Conservation (phyloP, 495 filamentous ascomycete genomes). For the Haplographium delicatum region DNA sequence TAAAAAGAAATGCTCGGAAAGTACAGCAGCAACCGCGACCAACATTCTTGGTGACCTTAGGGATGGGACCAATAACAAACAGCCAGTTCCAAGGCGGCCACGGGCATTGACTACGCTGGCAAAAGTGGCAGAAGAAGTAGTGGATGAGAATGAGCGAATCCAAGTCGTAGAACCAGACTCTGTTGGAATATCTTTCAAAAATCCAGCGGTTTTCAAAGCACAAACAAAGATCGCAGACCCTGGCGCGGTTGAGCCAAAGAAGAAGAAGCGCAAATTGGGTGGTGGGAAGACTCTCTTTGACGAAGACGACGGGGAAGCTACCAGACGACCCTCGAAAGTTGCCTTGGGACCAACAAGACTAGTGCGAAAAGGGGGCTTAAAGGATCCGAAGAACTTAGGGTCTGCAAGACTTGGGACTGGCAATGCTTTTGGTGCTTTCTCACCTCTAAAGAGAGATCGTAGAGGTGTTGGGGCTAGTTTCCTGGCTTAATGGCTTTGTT, state of each 20-base stretch:
- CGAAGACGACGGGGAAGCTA: conserved; percentile 60
- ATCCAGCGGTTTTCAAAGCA: neutral
- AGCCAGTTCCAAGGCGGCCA: conserved; percentile 7
- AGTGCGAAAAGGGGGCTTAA: conserved; percentile 28
- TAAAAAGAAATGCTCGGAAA: conserved; percentile 1
- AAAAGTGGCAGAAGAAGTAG: conserved; percentile 21
- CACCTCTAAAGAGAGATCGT: conserved; percentile 76
- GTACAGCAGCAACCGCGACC: neutral
- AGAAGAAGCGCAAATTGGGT: conserved; percentile 69
- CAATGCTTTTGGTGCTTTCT: conserved; percentile 51
- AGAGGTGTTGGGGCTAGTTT: conserved; percentile 51
- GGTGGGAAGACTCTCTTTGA: conserved; percentile 67
- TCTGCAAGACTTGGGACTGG: conserved; percentile 29
- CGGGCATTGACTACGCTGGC: conserved; percentile 15
- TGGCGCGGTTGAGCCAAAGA: conserved; percentile 51
- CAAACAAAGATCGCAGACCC: conserved; percentile 1
- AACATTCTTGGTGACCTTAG: conserved; percentile 16
- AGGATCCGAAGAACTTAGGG: conserved; percentile 7
- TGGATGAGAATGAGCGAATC: conserved; percentile 16
- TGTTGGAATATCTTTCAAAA: neutral
- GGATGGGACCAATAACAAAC: conserved; percentile 9
- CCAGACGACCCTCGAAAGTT: conserved; percentile 25
- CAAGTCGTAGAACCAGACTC: neutral
- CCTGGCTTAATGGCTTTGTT: conserved; percentile 32
- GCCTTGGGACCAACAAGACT: conserved; percentile 25